Evolutionary conservation across 225 moss, liverwort and hornwort genomes (phyloP), one percentile per base, ranked within the genome.

Genomic region (Physcomitrium patens): DNA sequence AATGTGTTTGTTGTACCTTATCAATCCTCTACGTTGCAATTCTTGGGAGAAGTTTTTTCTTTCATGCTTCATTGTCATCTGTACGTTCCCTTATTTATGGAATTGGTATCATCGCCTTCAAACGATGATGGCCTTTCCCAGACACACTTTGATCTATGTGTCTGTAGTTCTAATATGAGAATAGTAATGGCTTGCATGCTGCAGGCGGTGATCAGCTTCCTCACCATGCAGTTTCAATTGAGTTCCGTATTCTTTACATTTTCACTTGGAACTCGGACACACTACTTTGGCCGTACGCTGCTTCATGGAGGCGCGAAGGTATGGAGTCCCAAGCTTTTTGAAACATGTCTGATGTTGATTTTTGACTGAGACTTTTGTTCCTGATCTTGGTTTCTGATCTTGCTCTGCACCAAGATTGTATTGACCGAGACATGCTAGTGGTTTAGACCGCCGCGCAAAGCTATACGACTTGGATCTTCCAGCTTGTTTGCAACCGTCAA

Each of bases 221-320:
- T 80, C 18, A 90, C 90, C 13, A 90, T 90, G 87, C 90, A 90
- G 74, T 77, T 90, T 14, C 90, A 90, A 54, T 73, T 90, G 76
- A 66, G 82, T 73, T 90, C 90, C 3, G 90, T 90, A n/a, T 90
- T 83, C 77, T 90, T 90, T 75, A 81, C 90, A n/a, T 90, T 90
- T 61, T 90, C 90, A 20, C 80, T 90, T 54, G 90, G 90, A 51
- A 90, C 90, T 47, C 85, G 85, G 63, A 67, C 87, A 28, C 90
- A 90, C 75, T 90, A 85, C 11, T 90, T 87, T 70, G 90, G 87
- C 54, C 90, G 90, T 42, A 90, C 90, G 16, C 79, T 90, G 57
- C 85, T 90, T 12, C 90, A 90, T 77, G 90, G 90, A 67, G 83
- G 85, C 77, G 83, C 87, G 17, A 85, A 87, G 90, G 90, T 85